Conservation (phyloP, 2,329 filamentous ascomycete species). For the Tolypocladium nubicola region DNA sequence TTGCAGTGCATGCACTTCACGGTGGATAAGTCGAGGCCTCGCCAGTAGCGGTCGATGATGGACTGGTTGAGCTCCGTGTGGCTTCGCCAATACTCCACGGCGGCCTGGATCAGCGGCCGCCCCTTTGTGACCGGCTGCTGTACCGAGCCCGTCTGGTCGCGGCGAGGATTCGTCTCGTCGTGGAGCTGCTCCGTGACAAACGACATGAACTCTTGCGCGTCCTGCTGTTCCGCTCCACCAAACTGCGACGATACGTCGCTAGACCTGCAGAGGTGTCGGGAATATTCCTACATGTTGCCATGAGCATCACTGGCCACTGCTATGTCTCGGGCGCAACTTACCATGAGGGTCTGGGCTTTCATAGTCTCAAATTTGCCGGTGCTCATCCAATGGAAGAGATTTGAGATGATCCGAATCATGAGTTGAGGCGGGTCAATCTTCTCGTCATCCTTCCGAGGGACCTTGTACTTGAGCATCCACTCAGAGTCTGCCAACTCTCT, state of each 20-base stretch:
- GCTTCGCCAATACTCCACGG: constrained; percentile 62
- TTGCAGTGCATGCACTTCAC: constrained; percentile 54
- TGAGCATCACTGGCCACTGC: neutral
- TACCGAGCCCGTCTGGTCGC: constrained; percentile 27
- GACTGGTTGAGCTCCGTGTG: constrained; percentile 61
- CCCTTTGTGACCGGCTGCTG: constrained; percentile 20
- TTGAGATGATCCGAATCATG: constrained; percentile 48
- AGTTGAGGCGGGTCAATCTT: constrained; percentile 43
- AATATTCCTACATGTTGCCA: constrained; percentile 41
- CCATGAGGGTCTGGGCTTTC: constrained; percentile 46
- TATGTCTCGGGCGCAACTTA: constrained; percentile 20
- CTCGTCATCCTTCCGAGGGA: constrained; percentile 53
- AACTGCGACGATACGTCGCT: constrained; percentile 35
- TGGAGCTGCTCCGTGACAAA: constrained; percentile 75
- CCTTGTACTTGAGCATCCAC: constrained; percentile 55
- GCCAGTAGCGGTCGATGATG: constrained; percentile 72
- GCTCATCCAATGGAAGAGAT: constrained; percentile 47
- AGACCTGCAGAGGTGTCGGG: constrained; percentile 22
- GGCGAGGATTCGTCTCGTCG: constrained; percentile 65
- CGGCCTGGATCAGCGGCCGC: constrained; percentile 39
- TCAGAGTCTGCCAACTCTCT: constrained; percentile 48
- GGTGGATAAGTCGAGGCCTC: constrained; percentile 62
- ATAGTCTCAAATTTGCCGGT: constrained; percentile 38
- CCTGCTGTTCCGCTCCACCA: constrained; percentile 71
- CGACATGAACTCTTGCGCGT: constrained; percentile 80